A percentile compares a stretch with the other conserved stretches of the same genome.
phyloP scores from a whole-genome alignment of 179 eudicot species.

The Vitellaria paradoxa region DNA sequence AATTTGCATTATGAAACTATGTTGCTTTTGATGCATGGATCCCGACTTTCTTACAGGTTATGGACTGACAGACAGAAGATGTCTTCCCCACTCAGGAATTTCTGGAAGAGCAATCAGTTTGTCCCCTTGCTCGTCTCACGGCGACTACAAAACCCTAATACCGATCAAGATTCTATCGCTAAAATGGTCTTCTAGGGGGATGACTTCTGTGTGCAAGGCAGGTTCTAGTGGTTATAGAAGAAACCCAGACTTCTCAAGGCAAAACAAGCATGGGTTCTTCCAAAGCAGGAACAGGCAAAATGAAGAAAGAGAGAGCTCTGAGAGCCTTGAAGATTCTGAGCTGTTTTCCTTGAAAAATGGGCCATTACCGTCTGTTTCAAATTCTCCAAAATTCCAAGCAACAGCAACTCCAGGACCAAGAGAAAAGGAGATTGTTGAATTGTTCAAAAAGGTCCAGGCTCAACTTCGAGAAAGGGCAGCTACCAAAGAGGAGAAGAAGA shows the following conservation, averaged over 20 bases:
- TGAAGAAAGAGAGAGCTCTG: conserved; percentile 66
- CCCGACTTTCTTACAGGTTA: conserved; percentile 39
- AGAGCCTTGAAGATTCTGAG: conserved; percentile 68
- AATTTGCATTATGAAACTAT: neutral
- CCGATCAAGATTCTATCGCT: conserved; percentile 27
- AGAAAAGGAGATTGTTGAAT: conserved; percentile 80
- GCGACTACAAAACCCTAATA: conserved; percentile 27
- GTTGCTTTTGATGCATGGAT: neutral
- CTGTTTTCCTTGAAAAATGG: conserved; percentile 68
- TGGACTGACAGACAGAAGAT: conserved; percentile 58
- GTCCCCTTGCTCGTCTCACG: conserved; percentile 33
- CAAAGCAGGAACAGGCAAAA: conserved; percentile 54
- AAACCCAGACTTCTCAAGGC: conserved; percentile 74
- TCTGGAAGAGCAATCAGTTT: conserved; percentile 44
- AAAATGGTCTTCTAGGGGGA: conserved; percentile 37
- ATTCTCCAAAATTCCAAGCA: conserved; percentile 48
- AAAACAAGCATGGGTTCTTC: conserved; percentile 58
- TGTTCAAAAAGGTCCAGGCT: conserved; percentile 55
- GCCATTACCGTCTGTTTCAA: conserved; percentile 51
- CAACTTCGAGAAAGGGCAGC: conserved; percentile 28
- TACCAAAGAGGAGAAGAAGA: conserved; percentile 67
- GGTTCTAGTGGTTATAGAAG: conserved; percentile 56
- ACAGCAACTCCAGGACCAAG: conserved; percentile 73
- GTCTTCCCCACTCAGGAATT: conserved; percentile 53
- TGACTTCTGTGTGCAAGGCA: conserved; percentile 56